phyloP scores from a whole-genome alignment of 192 early-diverging fungal species.

The Mortierella antarctica region DNA sequence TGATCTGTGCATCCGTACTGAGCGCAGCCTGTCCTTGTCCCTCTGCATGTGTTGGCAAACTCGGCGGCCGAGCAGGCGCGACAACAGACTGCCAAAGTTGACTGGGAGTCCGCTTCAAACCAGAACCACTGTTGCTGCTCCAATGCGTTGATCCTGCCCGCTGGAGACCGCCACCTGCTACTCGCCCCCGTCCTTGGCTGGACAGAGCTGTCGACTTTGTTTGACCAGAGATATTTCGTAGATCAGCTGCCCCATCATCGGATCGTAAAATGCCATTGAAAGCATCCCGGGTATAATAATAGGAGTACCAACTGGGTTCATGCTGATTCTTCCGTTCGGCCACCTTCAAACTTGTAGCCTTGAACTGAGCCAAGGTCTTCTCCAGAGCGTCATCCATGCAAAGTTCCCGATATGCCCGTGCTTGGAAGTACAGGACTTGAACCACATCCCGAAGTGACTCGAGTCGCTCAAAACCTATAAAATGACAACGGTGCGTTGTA shows the following conservation, averaged over 20 bases:
- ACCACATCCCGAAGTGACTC: slow-evolving; percentile 25
- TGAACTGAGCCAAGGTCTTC: slow-evolving; percentile 5
- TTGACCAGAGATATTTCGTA: not conserved
- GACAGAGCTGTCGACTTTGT: not conserved
- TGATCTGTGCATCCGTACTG: too few species aligned
- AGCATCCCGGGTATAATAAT: slow-evolving; percentile 28
- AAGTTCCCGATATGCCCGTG: slow-evolving; percentile 10
- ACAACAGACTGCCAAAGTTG: slow-evolving; percentile 16
- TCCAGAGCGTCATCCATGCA: not conserved
- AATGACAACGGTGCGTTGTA: too few species aligned
- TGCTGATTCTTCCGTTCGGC: slow-evolving; percentile 2
- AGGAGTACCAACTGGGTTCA: slow-evolving; percentile 41
- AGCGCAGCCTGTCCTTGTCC: not conserved
- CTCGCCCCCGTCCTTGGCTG: not conserved
- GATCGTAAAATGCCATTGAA: slow-evolving; percentile 29
- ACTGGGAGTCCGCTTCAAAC: slow-evolving; percentile 22
- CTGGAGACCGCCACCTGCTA: not conserved
- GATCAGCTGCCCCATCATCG: not conserved
- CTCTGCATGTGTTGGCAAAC: not conserved
- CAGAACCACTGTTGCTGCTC: not conserved
- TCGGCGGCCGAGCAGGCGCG: not conserved
- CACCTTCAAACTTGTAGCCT: not conserved
- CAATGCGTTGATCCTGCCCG: slow-evolving; percentile 6
- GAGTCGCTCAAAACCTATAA: slow-evolving; percentile 12
- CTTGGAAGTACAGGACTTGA: slow-evolving; percentile 36